Evolutionary conservation across 1,139 yeast species (phyloP).

Genomic region (Diutina catenulata): DNA sequence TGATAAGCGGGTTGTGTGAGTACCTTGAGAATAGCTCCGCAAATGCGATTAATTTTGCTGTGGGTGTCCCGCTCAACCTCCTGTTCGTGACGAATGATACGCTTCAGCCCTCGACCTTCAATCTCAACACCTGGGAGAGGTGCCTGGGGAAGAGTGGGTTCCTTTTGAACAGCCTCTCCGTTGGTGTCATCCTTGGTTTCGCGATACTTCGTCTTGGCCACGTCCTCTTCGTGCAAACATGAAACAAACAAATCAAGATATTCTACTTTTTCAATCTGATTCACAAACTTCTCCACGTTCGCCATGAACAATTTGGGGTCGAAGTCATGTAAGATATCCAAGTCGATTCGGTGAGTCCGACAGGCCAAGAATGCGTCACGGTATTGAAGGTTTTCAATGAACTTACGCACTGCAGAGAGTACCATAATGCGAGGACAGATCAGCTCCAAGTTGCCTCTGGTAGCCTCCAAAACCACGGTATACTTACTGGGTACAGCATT

Average conservation of each 20-base stretch:
- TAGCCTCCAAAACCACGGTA: slow-evolving; percentile 82
- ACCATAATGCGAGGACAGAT: slow-evolving; percentile 91
- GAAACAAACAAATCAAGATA: slow-evolving; percentile 81
- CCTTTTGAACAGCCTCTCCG: slow-evolving; percentile 8
- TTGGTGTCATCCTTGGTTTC: slow-evolving; percentile 39
- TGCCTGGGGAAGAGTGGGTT: not conserved
- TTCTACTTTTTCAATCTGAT: slow-evolving; percentile 60
- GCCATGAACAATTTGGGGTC: slow-evolving; percentile 56
- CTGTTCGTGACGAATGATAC: not conserved
- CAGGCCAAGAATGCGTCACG: slow-evolving; percentile 68
- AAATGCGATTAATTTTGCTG: slow-evolving; percentile 66
- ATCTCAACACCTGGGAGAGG: not conserved
- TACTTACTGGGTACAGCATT: slow-evolving; percentile 75
- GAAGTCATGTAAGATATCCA: slow-evolving; percentile 84
- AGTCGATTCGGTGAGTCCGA: slow-evolving; percentile 82
- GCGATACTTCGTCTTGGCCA: slow-evolving; percentile 66
- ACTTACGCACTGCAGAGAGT: slow-evolving; percentile 65
- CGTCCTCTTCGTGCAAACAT: slow-evolving; percentile 80
- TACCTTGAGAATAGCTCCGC: slow-evolving; percentile 55
- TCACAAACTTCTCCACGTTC: slow-evolving; percentile 58
- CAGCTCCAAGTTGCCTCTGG: slow-evolving; percentile 92
- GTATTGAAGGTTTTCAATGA: slow-evolving; percentile 48
- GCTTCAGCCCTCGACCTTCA: not conserved
- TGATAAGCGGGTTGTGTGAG: slow-evolving; percentile 42
- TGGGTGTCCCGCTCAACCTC: slow-evolving; percentile 3